Base-by-base conservation (phyloP, 768 basidiomycete genomes). In the Russula virescens region DNA sequence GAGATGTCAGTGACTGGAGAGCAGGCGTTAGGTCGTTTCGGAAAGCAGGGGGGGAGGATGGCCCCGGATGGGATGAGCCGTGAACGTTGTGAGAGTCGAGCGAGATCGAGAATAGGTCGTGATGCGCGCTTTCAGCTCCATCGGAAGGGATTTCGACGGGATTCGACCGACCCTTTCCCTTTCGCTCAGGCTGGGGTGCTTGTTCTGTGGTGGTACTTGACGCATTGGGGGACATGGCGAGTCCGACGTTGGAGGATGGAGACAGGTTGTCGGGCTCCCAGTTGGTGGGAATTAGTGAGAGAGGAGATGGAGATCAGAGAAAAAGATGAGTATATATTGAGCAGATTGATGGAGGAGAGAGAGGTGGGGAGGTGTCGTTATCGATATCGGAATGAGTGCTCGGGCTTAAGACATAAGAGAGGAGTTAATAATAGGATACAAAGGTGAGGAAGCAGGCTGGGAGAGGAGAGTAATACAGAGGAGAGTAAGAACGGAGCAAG, bases 141-240 rank as follows among this genome's bases (percentile, higher is more conserved):
- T 76, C 67, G 46, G 35, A 45, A 46, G 72, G 74, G 62, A 86
- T 84, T 60, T 80, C 77, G 72, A 85, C 69, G 21, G 85, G 83
- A 66, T 75, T 78, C 26, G 82, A 78, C 48, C 78, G 75, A 45
- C 74, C 77, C 72, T 87, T 86, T 57, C 85, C 85, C 71, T 87
- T 86, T 67, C 69, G 76, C 23, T 69, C 66, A 23, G 69, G 55
- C 8, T 53, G 58, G 45, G 47, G 25, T 23, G 55, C 34, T 48
- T 60, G 51, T 55, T 55, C 53, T 50, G 47, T 46, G 35, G 54
- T 19, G 34, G 35, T 26, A 23, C 21, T 9, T 3, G 46, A 10
- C 14, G 59, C 14, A 47, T 50, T 21, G 26, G 56, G n/a, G 25
- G 60, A 54, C 31, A 54, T 42, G 34, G 53, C 31, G 49, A 53